Evolutionary conservation across 192 early-diverging fungal species (phyloP), one percentile per base, ranked within the genome.

Genomic region (Coemansia sp.): DNA sequence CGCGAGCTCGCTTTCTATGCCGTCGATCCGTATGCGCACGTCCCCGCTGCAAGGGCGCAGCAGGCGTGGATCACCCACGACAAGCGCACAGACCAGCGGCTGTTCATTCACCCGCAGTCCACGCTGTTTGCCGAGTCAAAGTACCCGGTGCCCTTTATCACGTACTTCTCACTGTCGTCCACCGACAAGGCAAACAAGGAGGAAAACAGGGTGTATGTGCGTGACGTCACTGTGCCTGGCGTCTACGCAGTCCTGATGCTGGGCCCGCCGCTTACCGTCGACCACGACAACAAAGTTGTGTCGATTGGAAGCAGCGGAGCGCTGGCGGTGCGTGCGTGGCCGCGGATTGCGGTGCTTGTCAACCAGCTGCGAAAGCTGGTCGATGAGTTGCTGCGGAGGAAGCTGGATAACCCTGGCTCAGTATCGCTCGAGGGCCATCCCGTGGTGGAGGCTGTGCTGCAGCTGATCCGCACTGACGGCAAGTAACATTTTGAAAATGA

Each of bases 21-120:
- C 59, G 85, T 88, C 23, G 77, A 43, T 5, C 5, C 35, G 9
- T 29, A 3, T 19, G 45, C 34, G 22, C 19, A 42, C 20, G 13
- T 25, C 10, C 23, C 49, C 2, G 20, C 45, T 40, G 38, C 38
- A 40, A 40, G 11, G 38, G 11, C 7, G 38, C 33, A 9, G 35
- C 0, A 23, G 19, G 40, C 56, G 29, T 64, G 74, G 70, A 46
- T 63, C 61, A 23, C 33, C 9, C 62, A 74, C 38, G 61, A 85
- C 40, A 45, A 69, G 57, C 66, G 83, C 25, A 66, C 64, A 1
- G 83, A 86, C 33, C 84, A 86, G 0, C 85, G 91, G 5, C 89
- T 93, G 8, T 95, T 93, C 63, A 53, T 96, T 10, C 94, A 96
- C 59, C 94, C 94, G 14, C 83, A 89, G n/a, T 94, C 92, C 17